phyloP scores from a whole-genome alignment of 2,329 filamentous ascomycete genomes.

The Phaeoacremonium minimum region DNA sequence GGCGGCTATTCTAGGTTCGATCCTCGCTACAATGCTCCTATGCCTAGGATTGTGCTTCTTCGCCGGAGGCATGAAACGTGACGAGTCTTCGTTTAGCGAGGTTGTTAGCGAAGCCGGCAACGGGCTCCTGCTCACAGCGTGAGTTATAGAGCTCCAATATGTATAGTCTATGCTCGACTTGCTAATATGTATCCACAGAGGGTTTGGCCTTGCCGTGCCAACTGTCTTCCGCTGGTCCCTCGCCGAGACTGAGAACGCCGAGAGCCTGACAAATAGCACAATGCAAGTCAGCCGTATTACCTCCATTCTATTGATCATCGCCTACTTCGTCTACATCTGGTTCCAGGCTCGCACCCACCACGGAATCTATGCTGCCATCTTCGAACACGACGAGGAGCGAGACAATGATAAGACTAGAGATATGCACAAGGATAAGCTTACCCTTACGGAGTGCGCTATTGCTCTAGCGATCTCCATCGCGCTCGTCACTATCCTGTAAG shows the following conservation, averaged over 20 bases:
- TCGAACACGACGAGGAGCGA: slow-evolving; percentile 43
- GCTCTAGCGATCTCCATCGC: slow-evolving; percentile 41
- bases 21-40: slow-evolving; percentile 75
- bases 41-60: slow-evolving; percentile 81
- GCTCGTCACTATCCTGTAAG: background rate
- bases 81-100: slow-evolving; percentile 68
- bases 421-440: slow-evolving; percentile 57
- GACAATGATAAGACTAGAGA: slow-evolving; percentile 40
- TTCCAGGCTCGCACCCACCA: slow-evolving; percentile 59
- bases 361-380: slow-evolving; percentile 54
- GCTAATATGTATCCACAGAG: slow-evolving; percentile 21
- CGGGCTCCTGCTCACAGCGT: slow-evolving; percentile 73
- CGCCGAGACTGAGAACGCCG: slow-evolving; percentile 4
- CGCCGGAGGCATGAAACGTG: slow-evolving; percentile 63
- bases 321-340: slow-evolving; percentile 48
- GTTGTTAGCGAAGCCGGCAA: slow-evolving; percentile 76
- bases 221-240: slow-evolving; percentile 17
- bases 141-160: slow-evolving; percentile 31
- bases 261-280: slow-evolving; percentile 32
- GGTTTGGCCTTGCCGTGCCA: slow-evolving; percentile 38
- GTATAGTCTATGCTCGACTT: background rate
- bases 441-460: slow-evolving; percentile 53
- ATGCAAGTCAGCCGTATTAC: slow-evolving; percentile 54
- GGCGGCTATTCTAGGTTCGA: slow-evolving; percentile 78
- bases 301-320: slow-evolving; percentile 51